Percentiles rank a stretch among this genome's conserved stretches.
Evolutionary conservation across 1,139 yeast species (phyloP).

Genomic region (Diutina mesorugosa): DNA sequence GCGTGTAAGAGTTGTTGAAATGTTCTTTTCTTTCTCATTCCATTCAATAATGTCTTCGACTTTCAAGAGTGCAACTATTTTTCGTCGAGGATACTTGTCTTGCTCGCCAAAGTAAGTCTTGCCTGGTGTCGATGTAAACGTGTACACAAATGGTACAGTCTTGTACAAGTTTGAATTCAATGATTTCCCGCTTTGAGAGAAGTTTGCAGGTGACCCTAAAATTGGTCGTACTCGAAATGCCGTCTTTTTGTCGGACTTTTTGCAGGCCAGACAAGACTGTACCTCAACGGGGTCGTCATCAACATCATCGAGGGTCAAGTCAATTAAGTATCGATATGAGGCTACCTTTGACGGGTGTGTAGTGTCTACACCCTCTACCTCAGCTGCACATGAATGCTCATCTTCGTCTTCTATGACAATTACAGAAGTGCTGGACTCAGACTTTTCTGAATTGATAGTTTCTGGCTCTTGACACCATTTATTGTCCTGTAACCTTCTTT

Average conservation of each 20-base stretch:
- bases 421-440: not conserved
- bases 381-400: not conserved
- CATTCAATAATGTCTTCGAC: conserved; percentile 14
- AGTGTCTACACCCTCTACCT: not conserved
- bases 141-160: conserved; percentile 6
- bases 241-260: conserved; percentile 1
- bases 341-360: not conserved
- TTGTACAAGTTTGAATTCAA: not conserved
- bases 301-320: conserved; percentile 4
- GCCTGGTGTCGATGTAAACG: conserved; percentile 13
- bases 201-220: not conserved
- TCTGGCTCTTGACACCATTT: conserved; percentile 33
- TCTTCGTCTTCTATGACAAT: not conserved
- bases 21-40: conserved; percentile 7
- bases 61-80: conserved; percentile 15
- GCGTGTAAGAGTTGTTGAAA: not conserved
- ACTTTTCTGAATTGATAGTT: no score
- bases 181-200: not conserved
- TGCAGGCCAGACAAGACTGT: conserved; percentile 6
- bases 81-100: conserved; percentile 12
- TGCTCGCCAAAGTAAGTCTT: conserved; percentile 12
- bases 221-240: not conserved
- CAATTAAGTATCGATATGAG: conserved; percentile 5
- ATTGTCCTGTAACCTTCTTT: conserved; percentile 43
- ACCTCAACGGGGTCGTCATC: conserved; percentile 5